Evolutionary conservation across 441 rosid genomes (phyloP).

Genomic region (Bruguiera hainesii): DNA sequence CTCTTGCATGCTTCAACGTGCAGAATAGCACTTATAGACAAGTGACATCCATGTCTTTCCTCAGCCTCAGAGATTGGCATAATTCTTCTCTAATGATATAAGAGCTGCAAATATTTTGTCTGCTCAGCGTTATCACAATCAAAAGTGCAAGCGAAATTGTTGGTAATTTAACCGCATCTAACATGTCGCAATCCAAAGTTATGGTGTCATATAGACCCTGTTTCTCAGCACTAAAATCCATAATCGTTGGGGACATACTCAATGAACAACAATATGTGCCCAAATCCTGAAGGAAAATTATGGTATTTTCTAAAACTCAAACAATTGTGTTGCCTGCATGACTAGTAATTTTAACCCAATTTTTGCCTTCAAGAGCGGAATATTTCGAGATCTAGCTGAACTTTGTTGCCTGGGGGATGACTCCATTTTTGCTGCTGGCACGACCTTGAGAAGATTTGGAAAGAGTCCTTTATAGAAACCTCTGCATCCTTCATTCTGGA

Average conservation of each 20-base stretch:
- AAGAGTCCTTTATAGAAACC: conserved; percentile 82
- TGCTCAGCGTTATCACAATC: not conserved
- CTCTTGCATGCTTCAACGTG: too few relatives aligned
- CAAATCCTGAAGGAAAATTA: conserved; percentile 29
- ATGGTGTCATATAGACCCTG: conserved; percentile 14
- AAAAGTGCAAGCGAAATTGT: too few relatives aligned
- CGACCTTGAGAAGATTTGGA: conserved; percentile 77
- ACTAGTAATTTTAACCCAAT: conserved; percentile 23
- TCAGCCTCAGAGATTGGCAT: not conserved
- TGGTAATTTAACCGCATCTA: not conserved
- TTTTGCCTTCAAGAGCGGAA: conserved; percentile 29
- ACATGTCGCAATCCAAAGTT: conserved; percentile 20
- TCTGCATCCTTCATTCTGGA: conserved; percentile 55
- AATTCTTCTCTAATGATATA: not conserved
- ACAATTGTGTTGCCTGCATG: conserved; percentile 32
- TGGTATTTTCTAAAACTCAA: conserved; percentile 32
- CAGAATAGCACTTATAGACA: too few relatives aligned
- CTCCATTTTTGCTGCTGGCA: conserved; percentile 60
- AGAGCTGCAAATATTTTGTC: not conserved
- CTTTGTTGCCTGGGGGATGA: not conserved
- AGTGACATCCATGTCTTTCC: too few relatives aligned
- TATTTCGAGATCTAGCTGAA: conserved; percentile 17
- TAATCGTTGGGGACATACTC: conserved; percentile 27
- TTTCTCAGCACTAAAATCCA: conserved; percentile 22
- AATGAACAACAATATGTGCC: conserved; percentile 35